Conservation (phyloP, 306 rosid species). For the Fragaria ananassa region DNA sequence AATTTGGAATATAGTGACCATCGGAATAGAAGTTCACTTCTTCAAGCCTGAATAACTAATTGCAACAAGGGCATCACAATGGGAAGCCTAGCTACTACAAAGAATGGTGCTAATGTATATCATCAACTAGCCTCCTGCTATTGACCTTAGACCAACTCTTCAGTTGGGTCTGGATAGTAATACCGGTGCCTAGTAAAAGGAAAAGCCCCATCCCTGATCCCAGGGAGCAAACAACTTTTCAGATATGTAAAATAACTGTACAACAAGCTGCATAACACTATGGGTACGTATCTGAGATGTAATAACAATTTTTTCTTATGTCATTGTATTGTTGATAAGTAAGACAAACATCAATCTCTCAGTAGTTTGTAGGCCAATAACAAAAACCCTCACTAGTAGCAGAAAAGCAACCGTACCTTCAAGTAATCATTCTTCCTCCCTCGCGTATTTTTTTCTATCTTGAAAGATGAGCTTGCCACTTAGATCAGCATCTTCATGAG, state of each 20-base stretch:
- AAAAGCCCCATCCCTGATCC: neutral
- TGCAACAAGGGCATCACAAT: neutral
- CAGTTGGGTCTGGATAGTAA: neutral
- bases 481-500: conserved; percentile 19
- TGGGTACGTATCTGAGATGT: neutral
- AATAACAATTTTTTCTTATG: conserved; percentile 8
- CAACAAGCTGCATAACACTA: conserved; percentile 4
- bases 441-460: neutral
- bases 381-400: neutral
- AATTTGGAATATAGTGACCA: conserved; percentile 51
- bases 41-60: conserved; percentile 51
- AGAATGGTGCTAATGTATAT: neutral
- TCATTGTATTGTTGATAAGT: conserved; percentile 11
- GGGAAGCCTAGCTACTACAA: neutral
- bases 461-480: conserved; percentile 11
- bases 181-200: conserved; percentile 1
- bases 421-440: conserved; percentile 11
- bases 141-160: neutral
- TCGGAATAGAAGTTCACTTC: conserved; percentile 55
- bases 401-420: neutral
- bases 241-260: neutral
- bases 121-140: neutral
- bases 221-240: neutral
- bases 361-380: neutral
- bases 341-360: conserved; percentile 10